Conservation (phyloP, 495 filamentous ascomycete genomes). For the Penicillium salamii region DNA sequence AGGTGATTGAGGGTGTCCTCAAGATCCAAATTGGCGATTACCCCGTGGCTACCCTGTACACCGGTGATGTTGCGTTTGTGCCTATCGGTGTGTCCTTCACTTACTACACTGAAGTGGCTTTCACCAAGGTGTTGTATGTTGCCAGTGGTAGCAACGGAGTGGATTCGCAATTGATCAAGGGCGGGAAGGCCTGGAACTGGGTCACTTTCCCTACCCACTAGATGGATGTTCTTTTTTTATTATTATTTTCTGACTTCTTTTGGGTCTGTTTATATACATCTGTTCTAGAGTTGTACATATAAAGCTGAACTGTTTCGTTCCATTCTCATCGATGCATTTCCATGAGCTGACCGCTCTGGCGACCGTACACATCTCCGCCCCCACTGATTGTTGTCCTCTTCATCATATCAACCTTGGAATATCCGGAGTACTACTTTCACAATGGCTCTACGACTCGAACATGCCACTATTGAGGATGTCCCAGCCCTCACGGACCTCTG, state of each 20-base stretch:
- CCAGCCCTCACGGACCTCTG: slow-evolving; percentile 20
- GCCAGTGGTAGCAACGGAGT: slow-evolving; percentile 30
- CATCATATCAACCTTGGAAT: no score
- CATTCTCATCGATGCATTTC: not conserved
- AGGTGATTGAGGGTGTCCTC: slow-evolving; percentile 40
- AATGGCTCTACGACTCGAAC: slow-evolving; percentile 12
- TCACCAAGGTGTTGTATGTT: slow-evolving; percentile 41
- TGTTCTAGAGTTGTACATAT: no score
- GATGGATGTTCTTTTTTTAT: not conserved
- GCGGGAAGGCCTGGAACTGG: slow-evolving; percentile 20
- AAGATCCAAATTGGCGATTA: slow-evolving; percentile 31
- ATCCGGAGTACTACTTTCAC: no score
- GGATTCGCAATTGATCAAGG: slow-evolving; percentile 28
- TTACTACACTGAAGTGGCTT: slow-evolving; percentile 32
- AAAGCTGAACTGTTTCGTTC: no score
- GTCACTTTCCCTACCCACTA: slow-evolving; percentile 21
- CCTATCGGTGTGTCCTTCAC: slow-evolving; percentile 24
- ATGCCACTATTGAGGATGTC: slow-evolving; percentile 22
- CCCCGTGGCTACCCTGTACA: slow-evolving; percentile 21
- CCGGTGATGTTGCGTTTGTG: slow-evolving; percentile 41
- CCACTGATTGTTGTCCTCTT: no score
- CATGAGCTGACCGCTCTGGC: not conserved
- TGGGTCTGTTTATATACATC: no score
- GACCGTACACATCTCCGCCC: no score
- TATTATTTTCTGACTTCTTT: no score